phyloP scores from a whole-genome alignment of 805 yeast genomes.

The Metschnikowia anglica region DNA sequence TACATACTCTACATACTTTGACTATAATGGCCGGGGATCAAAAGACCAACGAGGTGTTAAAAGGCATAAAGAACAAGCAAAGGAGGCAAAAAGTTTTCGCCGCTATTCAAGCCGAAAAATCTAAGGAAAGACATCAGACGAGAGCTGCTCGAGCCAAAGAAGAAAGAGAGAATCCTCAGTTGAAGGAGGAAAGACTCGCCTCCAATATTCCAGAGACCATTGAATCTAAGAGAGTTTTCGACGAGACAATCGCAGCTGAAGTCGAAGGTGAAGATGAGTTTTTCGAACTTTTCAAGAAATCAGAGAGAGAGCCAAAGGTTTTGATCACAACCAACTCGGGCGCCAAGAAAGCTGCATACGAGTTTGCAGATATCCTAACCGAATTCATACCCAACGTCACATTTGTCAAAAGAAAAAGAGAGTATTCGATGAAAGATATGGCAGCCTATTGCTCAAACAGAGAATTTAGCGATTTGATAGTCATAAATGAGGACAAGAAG shows the following conservation, averaged over 20 bases:
- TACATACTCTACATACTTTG: background rate
- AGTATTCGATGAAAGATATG: conserved; percentile 83
- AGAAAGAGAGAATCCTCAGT: conserved; percentile 79
- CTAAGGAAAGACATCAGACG: conserved; percentile 71
- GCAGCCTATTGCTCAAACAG: conserved; percentile 78
- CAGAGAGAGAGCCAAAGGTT: conserved; percentile 71
- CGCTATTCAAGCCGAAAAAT: conserved; percentile 68
- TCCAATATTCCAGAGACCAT: conserved; percentile 80
- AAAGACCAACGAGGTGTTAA: conserved; percentile 21
- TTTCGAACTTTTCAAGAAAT: conserved; percentile 27
- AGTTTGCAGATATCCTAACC: conserved; percentile 81
- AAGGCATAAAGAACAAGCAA: conserved; percentile 68
- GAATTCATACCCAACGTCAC: conserved; percentile 84
- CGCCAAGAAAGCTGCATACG: conserved; percentile 85
- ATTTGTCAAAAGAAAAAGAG: conserved; percentile 83
- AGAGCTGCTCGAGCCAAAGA: conserved; percentile 85
- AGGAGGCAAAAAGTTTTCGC: conserved; percentile 78
- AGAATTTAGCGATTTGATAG: conserved; percentile 82
- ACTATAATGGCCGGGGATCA: conserved; percentile 7
- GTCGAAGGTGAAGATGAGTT: conserved; percentile 67
- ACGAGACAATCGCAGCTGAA: conserved; percentile 71
- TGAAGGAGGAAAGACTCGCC: conserved; percentile 74
- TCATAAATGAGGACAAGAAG: conserved; percentile 92
- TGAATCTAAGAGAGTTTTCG: conserved; percentile 80
- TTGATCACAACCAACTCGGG: conserved; percentile 84